Evolutionary conservation across 2,329 filamentous ascomycete genomes (phyloP).

Genomic region (Xenoacremonium recifei): DNA sequence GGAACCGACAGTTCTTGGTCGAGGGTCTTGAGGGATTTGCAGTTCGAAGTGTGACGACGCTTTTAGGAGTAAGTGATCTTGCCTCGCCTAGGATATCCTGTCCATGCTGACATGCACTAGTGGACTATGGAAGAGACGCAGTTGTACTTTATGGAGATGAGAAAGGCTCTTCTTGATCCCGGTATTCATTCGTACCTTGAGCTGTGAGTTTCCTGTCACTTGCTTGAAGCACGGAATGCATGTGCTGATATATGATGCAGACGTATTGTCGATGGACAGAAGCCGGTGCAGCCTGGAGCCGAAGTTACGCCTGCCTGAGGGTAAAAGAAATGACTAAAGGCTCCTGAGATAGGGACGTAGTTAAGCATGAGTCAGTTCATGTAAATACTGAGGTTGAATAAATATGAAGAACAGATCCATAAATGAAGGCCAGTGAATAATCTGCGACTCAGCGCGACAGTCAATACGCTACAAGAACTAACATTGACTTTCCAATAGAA

Average conservation of each 20-base stretch:
- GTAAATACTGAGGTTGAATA: no score
- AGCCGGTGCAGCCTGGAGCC: not conserved
- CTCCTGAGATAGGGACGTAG: no score
- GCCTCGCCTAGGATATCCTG: not conserved
- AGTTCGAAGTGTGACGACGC: slow-evolving; percentile 15
- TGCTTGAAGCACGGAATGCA: not conserved
- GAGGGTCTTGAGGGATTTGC: slow-evolving; percentile 19
- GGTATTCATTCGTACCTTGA: not conserved
- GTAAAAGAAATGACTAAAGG: no score
- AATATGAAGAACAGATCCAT: no score
- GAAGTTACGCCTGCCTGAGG: slow-evolving; percentile 19
- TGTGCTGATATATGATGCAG: not conserved
- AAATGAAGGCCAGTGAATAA: no score
- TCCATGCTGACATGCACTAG: not conserved
- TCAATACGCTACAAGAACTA: no score
- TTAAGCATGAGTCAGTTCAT: no score
- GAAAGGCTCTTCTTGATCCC: not conserved
- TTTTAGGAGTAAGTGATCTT: slow-evolving; percentile 9
- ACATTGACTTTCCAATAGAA: no score
- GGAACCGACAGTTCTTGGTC: slow-evolving; percentile 16
- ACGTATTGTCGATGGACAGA: not conserved
- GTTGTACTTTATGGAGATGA: not conserved
- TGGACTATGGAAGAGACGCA: not conserved
- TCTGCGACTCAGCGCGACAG: no score
- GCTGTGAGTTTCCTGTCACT: not conserved